Percentiles rank a stretch among this genome's conserved stretches.
phyloP scores from a whole-genome alignment of 1,284 basidiomycete genomes.

The Pisolithus thermaeus region DNA sequence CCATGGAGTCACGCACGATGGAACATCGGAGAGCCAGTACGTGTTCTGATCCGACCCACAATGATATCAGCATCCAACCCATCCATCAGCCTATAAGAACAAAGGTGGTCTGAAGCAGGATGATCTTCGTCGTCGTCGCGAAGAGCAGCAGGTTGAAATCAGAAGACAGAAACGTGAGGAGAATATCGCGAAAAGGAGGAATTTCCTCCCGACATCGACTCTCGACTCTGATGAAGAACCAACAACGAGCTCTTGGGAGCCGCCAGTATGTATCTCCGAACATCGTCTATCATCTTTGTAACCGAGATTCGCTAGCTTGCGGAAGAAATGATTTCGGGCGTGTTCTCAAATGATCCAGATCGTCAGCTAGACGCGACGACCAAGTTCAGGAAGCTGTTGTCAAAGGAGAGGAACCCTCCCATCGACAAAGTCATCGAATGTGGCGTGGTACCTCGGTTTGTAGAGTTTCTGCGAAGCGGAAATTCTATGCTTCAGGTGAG shows the following conservation, averaged over 20 bases:
- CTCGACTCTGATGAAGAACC: slow-evolving; percentile 86
- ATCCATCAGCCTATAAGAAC: slow-evolving; percentile 57
- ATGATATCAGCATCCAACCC: slow-evolving; percentile 10
- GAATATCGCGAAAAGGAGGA: slow-evolving; percentile 93
- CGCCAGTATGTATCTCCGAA: slow-evolving; percentile 49
- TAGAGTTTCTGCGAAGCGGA: slow-evolving; percentile 84
- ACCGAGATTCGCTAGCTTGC: slow-evolving; percentile 50
- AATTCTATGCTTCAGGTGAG: slow-evolving; percentile 94
- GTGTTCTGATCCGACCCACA: slow-evolving; percentile 18
- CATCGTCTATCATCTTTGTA: slow-evolving; percentile 10
- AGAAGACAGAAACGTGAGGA: slow-evolving; percentile 94
- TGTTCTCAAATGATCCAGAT: slow-evolving; percentile 90
- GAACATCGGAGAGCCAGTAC: slow-evolving; percentile 61
- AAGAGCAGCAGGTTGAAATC: slow-evolving; percentile 98
- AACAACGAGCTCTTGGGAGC: slow-evolving; percentile 65
- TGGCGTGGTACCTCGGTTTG: slow-evolving; percentile 95
- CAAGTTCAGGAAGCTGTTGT: slow-evolving; percentile 96
- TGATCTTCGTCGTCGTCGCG: slow-evolving; percentile 86
- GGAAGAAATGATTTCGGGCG: slow-evolving; percentile 89
- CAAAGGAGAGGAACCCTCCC: slow-evolving; percentile 99
- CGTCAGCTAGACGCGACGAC: slow-evolving; percentile 92
- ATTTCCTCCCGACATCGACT: slow-evolving; percentile 71
- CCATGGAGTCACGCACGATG: slow-evolving; percentile 55
- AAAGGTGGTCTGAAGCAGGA: slow-evolving; percentile 82
- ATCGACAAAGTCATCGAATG: slow-evolving; percentile 99